A percentile compares a stretch with the other conserved stretches of the same genome.
Conservation (phyloP, 352 stramenopile genomes). For the Bremia lactucae region DNA sequence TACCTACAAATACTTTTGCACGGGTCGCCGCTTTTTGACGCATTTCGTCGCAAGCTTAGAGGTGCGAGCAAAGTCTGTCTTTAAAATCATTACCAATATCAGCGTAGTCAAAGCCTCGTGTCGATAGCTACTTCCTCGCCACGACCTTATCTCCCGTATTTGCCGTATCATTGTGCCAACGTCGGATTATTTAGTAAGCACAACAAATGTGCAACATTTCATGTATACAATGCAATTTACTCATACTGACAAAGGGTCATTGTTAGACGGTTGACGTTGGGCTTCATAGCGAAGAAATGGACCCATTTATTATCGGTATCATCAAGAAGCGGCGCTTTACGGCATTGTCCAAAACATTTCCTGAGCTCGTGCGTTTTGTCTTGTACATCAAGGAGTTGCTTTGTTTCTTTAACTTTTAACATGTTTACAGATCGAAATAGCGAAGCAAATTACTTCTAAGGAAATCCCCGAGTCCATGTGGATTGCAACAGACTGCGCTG, state of each 20-base stretch:
- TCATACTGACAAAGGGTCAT: background rate
- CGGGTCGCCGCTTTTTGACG: slow-evolving; percentile 62
- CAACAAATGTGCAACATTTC: background rate
- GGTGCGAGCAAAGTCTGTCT: slow-evolving; percentile 10
- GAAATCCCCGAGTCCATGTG: slow-evolving; percentile 53
- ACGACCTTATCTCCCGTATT: slow-evolving; percentile 55
- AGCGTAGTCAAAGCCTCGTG: background rate
- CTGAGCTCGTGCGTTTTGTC: slow-evolving; percentile 40
- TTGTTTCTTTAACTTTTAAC: background rate
- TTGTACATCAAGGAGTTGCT: no score
- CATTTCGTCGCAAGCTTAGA: slow-evolving; percentile 57
- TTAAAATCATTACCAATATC: background rate
- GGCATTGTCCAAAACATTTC: slow-evolving; percentile 52
- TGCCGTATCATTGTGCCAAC: slow-evolving; percentile 34
- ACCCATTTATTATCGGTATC: slow-evolving; percentile 62
- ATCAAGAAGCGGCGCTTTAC: slow-evolving; percentile 70
- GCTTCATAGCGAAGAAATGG: slow-evolving; percentile 40
- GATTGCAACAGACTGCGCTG: slow-evolving; percentile 48
- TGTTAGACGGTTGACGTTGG: slow-evolving; percentile 65
- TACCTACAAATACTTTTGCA: slow-evolving; percentile 85
- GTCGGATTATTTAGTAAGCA: slow-evolving; percentile 40
- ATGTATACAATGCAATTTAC: no score
- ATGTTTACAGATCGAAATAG: slow-evolving; percentile 43
- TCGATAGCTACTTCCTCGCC: slow-evolving; percentile 34
- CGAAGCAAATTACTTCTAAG: slow-evolving; percentile 49